Evolutionary conservation across 129 eudicot genomes (phyloP).

Genomic region (Deinandra increscens): DNA sequence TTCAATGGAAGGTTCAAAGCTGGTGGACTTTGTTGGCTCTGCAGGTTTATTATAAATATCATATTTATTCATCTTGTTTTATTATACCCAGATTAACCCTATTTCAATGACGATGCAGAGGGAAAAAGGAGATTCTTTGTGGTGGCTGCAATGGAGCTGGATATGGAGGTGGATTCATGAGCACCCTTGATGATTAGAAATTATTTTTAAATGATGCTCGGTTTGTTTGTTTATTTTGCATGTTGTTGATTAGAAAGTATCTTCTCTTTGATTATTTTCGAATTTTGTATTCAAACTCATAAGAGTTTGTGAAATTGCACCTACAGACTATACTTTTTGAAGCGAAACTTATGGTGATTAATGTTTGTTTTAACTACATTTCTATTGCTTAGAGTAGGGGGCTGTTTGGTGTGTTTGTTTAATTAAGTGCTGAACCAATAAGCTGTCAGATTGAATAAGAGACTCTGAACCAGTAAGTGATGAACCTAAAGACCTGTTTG

Average conservation of each 20-base stretch:
- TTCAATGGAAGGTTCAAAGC: constrained; percentile 79
- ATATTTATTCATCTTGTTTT: constrained; percentile 7
- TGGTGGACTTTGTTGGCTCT: constrained; percentile 91
- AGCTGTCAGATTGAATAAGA: no score
- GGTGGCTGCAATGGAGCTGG: constrained; percentile 90
- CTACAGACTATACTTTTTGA: background rate
- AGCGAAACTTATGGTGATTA: background rate
- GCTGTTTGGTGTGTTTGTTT: no score
- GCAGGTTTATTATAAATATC: constrained; percentile 62
- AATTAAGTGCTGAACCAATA: no score
- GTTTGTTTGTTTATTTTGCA: no score
- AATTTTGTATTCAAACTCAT: constrained; percentile 7
- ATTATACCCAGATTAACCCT: background rate
- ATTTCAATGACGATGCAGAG: constrained; percentile 37
- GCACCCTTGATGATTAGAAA: constrained; percentile 35
- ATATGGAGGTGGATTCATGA: constrained; percentile 78
- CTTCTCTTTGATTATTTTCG: constrained; percentile 6
- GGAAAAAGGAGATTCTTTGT: constrained; percentile 69
- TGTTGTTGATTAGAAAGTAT: constrained; percentile 20
- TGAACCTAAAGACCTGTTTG: no score
- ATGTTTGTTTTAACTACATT: no score
- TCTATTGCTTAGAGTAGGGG: no score
- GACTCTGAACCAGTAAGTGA: no score
- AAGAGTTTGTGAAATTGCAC: constrained; percentile 13
- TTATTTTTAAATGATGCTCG: no score